phyloP scores from a whole-genome alignment of 768 basidiomycete genomes.

The Leucosporidium creatinivorum region DNA sequence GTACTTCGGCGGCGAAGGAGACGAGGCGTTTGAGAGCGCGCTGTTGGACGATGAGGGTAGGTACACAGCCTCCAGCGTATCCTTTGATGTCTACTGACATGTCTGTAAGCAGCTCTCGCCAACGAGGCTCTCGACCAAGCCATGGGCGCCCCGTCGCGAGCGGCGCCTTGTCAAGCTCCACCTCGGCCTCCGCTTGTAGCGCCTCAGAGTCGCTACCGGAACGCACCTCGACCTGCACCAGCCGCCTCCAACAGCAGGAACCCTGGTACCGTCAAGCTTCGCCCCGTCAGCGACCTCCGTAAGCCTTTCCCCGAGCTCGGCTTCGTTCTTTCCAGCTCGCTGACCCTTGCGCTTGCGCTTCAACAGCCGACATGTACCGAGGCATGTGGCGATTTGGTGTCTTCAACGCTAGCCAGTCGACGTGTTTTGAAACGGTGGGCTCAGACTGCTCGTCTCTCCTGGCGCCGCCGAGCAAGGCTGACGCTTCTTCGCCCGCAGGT shows the following conservation, averaged over 20 bases:
- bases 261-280: slow-evolving; percentile 6
- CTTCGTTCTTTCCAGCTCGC: not conserved
- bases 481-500: slow-evolving; percentile 23
- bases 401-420: slow-evolving; percentile 87
- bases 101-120: not conserved
- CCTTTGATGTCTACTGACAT: too few species aligned
- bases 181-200: not conserved
- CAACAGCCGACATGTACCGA: slow-evolving; percentile 69
- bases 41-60: not conserved
- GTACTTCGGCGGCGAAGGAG: not conserved
- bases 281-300: slow-evolving; percentile 21
- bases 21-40: not conserved
- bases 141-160: too few species aligned
- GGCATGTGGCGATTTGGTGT: slow-evolving; percentile 76
- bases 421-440: slow-evolving; percentile 66
- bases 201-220: not conserved
- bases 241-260: not conserved
- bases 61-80: too few species aligned
- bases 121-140: too few species aligned
- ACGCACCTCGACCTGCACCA: not conserved
- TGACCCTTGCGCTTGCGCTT: not conserved
- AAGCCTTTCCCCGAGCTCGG: not conserved
- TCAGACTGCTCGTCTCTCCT: not conserved
- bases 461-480: slow-evolving; percentile 40
- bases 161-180: not conserved